Percentiles rank a stretch among this genome's conserved stretches.
These are phyloP conservation scores for Acer yangbiense DNA, from an alignment of 345 rosid genomes.

Conservation along the genomic window DNA sequence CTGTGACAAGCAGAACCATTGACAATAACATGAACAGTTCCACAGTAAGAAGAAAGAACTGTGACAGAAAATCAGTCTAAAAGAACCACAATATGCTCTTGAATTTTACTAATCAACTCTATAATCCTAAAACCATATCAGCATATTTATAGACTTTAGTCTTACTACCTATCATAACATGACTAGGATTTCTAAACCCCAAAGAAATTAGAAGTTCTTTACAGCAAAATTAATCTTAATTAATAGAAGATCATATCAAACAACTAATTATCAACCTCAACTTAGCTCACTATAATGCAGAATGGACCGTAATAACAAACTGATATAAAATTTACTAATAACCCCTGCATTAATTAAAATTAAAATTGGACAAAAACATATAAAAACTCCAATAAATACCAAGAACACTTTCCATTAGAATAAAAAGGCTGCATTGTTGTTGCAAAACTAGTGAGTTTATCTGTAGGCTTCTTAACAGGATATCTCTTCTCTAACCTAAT, in stretches of 20 bases:
- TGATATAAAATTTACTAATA: background rate
- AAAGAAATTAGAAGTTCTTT: background rate
- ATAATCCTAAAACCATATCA: background rate
- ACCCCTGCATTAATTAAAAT: background rate
- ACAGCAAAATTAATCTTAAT: background rate
- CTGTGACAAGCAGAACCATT: background rate
- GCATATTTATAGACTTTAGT: background rate
- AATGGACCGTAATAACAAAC: background rate
- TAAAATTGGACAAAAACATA: background rate
- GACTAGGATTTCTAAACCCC: background rate
- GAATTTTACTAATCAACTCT: background rate
- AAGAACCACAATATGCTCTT: background rate
- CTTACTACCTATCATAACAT: background rate
- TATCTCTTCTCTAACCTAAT: background rate
- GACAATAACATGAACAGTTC: background rate
- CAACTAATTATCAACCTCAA: background rate
- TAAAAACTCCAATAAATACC: background rate
- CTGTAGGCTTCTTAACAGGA: background rate
- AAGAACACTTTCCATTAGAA: background rate
- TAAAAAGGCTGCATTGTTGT: background rate
- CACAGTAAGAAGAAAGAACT: background rate
- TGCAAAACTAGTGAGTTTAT: background rate
- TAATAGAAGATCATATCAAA: background rate
- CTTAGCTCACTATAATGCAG: background rate
- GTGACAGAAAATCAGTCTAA: background rate